phyloP scores from a whole-genome alignment of 805 yeast species.

The Kazachstania africana region DNA sequence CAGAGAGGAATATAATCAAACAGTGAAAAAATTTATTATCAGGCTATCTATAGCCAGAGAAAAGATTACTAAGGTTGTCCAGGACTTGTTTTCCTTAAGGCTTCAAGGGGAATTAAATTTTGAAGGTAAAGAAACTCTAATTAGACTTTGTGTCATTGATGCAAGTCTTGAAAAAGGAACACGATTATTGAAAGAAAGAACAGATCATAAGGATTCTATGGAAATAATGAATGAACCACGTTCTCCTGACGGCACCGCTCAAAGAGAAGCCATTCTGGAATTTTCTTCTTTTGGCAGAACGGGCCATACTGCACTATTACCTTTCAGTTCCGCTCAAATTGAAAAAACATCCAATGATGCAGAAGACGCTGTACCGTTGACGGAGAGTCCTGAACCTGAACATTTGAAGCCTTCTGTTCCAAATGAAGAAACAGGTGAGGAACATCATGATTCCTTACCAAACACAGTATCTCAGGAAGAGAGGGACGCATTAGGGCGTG shows the following conservation, averaged over 20 bases:
- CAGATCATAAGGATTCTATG: slow-evolving; percentile 2
- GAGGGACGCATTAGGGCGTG: slow-evolving; percentile 16
- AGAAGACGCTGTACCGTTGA: slow-evolving; percentile 23
- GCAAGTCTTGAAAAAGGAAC: slow-evolving; percentile 52
- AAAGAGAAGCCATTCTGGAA: slow-evolving; percentile 1
- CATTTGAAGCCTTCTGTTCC: not conserved
- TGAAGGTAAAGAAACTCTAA: slow-evolving; percentile 70
- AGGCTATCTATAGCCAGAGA: slow-evolving; percentile 29
- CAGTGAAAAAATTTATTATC: slow-evolving; percentile 26
- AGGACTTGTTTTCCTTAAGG: slow-evolving; percentile 49
- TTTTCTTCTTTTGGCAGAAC: slow-evolving; percentile 18
- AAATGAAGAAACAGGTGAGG: slow-evolving; percentile 1
- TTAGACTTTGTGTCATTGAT: slow-evolving; percentile 61
- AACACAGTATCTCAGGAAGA: slow-evolving; percentile 4
- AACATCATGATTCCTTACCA: not conserved
- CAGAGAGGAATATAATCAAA: slow-evolving; percentile 16
- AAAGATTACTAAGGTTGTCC: slow-evolving; percentile 36
- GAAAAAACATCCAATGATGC: slow-evolving; percentile 19
- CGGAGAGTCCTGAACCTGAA: slow-evolving; percentile 6
- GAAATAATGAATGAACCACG: too few relatives aligned
- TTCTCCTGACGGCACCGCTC: not conserved
- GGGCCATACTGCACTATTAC: slow-evolving; percentile 26
- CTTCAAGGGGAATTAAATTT: slow-evolving; percentile 41
- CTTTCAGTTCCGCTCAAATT: slow-evolving; percentile 26
- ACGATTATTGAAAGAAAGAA: slow-evolving; percentile 24